Evolutionary conservation across 495 filamentous ascomycete genomes (phyloP).

Genomic region (Penicillium verhagenii): DNA sequence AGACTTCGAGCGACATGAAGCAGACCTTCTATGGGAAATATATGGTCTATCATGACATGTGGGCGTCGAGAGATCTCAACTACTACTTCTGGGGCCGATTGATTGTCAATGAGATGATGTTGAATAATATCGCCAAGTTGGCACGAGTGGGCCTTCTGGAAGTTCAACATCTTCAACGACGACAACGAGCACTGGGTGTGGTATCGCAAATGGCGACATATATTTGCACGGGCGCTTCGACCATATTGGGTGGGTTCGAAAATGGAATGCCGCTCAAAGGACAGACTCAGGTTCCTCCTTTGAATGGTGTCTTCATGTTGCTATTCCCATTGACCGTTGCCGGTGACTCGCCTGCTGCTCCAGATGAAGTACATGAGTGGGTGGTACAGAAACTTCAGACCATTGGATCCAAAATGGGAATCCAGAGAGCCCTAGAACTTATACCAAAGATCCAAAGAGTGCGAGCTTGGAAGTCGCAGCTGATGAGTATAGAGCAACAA

Average conservation of each 20-base stretch:
- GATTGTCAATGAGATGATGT: constrained; percentile 19
- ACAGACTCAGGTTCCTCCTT: constrained; percentile 10
- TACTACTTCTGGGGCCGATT: constrained; percentile 23
- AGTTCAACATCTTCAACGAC: constrained; percentile 6
- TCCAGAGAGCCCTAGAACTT: constrained; percentile 20
- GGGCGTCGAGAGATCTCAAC: constrained; percentile 17
- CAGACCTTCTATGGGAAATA: constrained; percentile 19
- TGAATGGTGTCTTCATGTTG: constrained; percentile 31
- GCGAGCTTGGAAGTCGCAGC: constrained; percentile 1
- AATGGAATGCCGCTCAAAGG: neutral
- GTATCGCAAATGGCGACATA: constrained; percentile 15
- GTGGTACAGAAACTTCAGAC: constrained; percentile 25
- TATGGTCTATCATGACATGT: constrained; percentile 16
- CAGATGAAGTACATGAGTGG: constrained; percentile 30
- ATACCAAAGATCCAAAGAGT: constrained; percentile 16
- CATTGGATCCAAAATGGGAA: constrained; percentile 33
- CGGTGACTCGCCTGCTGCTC: constrained; percentile 23
- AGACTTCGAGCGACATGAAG: constrained; percentile 10
- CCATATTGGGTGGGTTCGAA: constrained; percentile 9
- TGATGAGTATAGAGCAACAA: neutral
- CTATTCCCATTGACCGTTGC: constrained; percentile 33
- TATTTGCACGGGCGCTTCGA: constrained; percentile 22
- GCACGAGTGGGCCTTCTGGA: constrained; percentile 4
- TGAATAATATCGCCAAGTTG: neutral
- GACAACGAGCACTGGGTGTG: constrained; percentile 16